Conservation (phyloP, 2,329 filamentous ascomycete genomes). For the Colletotrichum orchidophilum region DNA sequence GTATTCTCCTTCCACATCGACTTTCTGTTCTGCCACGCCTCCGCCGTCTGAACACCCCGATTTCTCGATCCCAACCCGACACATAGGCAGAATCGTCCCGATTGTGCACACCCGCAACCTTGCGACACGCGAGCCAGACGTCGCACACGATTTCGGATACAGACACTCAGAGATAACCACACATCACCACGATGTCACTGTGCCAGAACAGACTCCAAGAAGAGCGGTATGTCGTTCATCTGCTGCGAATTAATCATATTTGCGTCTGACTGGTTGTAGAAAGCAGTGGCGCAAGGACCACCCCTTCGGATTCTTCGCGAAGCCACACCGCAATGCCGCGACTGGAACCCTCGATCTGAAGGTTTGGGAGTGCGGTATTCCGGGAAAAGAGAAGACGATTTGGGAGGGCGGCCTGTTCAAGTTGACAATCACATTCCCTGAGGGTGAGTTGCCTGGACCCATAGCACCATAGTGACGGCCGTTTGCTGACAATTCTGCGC, state of each 20-base stretch:
- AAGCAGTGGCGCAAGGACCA: conserved; percentile 98
- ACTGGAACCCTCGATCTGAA: conserved; percentile 90
- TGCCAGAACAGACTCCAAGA: conserved; percentile 89
- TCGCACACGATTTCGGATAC: neutral
- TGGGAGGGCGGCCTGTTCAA: conserved; percentile 99
- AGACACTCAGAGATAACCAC: neutral
- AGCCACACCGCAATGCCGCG: conserved; percentile 77
- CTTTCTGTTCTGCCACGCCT: neutral
- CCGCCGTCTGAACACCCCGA: neutral
- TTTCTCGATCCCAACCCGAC: neutral
- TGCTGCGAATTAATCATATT: conserved; percentile 10
- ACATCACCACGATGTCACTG: conserved; percentile 73
- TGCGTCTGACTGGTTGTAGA: conserved; percentile 56
- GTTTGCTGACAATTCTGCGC: conserved; percentile 36
- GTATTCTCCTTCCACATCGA: neutral
- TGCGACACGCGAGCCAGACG: conserved; percentile 9
- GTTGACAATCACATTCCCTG: conserved; percentile 89
- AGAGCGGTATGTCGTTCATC: conserved; percentile 72
- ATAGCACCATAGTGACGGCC: neutral
- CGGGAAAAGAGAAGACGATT: conserved; percentile 94
- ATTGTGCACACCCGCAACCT: neutral
- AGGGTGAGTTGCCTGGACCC: conserved; percentile 68
- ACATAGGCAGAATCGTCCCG: neutral
- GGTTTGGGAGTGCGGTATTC: conserved; percentile 95
- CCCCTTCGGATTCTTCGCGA: conserved; percentile 96